Base-by-base conservation (phyloP, 306 rosid species). In the Geum urbanum region DNA sequence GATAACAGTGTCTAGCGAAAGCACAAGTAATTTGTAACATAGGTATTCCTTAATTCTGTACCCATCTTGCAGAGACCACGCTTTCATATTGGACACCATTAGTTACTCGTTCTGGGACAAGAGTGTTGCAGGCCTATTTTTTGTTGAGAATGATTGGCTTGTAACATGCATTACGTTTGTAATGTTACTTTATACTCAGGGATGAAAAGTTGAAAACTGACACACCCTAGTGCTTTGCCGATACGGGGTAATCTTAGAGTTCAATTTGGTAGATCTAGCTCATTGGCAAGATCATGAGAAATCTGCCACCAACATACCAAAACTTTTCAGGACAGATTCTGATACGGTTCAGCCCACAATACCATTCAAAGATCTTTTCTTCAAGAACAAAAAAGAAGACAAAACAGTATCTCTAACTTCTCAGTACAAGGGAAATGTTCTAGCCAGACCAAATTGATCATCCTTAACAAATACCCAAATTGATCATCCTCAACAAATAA, bases 381-480 rank as follows among this genome's bases (percentile, higher is more conserved):
- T 53, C 60, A 40, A 35, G 12, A 67, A 48, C 10, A 4, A 18
- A 52, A 1, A 40, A 24, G 0, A 12, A 8, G 6, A n/a, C 18
- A 32, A 48, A 66, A 48, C 39, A 60, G 44, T 18, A 50, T 51
- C 49, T 5, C 49, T 56, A 37, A 37, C 49, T 63, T 44, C 49
- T 14, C 18, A 44, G 32, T 62, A n/a, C 47, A n/a, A 9, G 48
- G 50, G 67, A 63, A 39, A 63, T 63, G 50, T 9, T 63, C 68
- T 43, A 40, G 14, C 6, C 50, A 62, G n/a, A 40, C 47, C 50
- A 62, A 41, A 37, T 8, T 39, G 2, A 50, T 11, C 72, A 50
- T 51, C 48, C 59, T 37, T 24, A 16, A n/a, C 44, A 66, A 67
- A 68, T 67, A n/a, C n/a, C 47, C 50, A 62, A 41, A 37, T 8